These are phyloP conservation scores for Butyriboletus loyo DNA, from an alignment of 768 basidiomycete genomes.

Conservation along the genomic window DNA sequence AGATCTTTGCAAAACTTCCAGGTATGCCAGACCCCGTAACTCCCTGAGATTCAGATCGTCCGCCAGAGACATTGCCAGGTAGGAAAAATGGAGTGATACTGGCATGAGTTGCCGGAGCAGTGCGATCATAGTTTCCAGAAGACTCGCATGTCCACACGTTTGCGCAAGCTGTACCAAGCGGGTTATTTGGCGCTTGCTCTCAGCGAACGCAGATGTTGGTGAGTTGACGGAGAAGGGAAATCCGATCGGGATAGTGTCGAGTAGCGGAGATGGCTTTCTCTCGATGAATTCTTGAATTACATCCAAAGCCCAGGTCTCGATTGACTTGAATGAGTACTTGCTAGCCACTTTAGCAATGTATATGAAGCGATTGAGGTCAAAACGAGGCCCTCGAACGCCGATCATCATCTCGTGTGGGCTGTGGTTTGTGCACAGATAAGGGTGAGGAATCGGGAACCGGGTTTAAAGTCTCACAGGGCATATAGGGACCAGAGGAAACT, in stretches of 20 bases:
- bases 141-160: slow-evolving; percentile 57
- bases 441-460: not conserved
- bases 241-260: slow-evolving; percentile 39
- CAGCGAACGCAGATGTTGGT: slow-evolving; percentile 36
- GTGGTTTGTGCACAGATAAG: slow-evolving; percentile 1
- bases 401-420: slow-evolving; percentile 63
- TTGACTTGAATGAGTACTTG: slow-evolving; percentile 72
- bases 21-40: slow-evolving; percentile 63
- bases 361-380: slow-evolving; percentile 53
- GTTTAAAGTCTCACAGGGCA: slow-evolving; percentile 51
- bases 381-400: slow-evolving; percentile 43
- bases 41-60: slow-evolving; percentile 64
- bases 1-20: slow-evolving; percentile 70
- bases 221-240: slow-evolving; percentile 21
- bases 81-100: slow-evolving; percentile 61
- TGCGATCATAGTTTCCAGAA: slow-evolving; percentile 57
- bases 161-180: slow-evolving; percentile 65
- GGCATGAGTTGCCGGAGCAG: slow-evolving; percentile 61
- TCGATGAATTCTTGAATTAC: slow-evolving; percentile 69
- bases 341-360: slow-evolving; percentile 64
- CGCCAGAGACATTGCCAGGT: slow-evolving; percentile 68
- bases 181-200: slow-evolving; percentile 49
- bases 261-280: slow-evolving; percentile 51
- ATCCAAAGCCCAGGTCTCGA: slow-evolving; percentile 74
- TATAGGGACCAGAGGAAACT: slow-evolving; percentile 78